A percentile compares a stretch with the other conserved stretches of the same genome.
Evolutionary conservation across 257 asterid genomes (phyloP).

Genomic region (Avicennia marina): DNA sequence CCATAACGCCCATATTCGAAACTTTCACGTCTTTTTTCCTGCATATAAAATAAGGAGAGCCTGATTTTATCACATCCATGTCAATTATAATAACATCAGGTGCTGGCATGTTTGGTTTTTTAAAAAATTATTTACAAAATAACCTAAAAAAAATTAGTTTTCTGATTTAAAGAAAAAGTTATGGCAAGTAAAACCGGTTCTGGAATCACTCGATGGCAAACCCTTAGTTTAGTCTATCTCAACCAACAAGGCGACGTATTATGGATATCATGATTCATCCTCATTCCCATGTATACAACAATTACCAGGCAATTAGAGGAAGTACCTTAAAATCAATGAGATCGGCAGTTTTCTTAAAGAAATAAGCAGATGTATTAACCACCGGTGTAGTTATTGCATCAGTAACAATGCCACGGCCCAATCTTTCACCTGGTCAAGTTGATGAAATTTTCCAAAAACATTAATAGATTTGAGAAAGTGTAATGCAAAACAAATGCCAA

Average conservation of each 20-base stretch:
- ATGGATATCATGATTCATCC: too few relatives aligned
- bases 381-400: slow-evolving; percentile 88
- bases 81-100: background rate
- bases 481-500: background rate
- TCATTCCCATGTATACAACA: too few relatives aligned
- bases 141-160: too few relatives aligned
- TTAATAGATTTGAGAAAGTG: too few relatives aligned
- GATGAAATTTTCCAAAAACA: too few relatives aligned
- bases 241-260: too few relatives aligned
- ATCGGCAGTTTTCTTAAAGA: slow-evolving; percentile 74
- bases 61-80: slow-evolving; percentile 3
- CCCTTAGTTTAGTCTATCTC: too few relatives aligned
- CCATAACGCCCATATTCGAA: slow-evolving; percentile 90
- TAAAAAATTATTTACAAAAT: too few relatives aligned
- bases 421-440: slow-evolving; percentile 93
- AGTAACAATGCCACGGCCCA: slow-evolving; percentile 65
- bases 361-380: slow-evolving; percentile 80
- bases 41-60: slow-evolving; percentile 15
- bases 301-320: background rate
- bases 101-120: background rate
- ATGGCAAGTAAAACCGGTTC: too few relatives aligned
- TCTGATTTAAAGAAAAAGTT: too few relatives aligned
- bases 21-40: slow-evolving; percentile 72
- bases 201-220: too few relatives aligned
- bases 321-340: slow-evolving; percentile 80